Evolutionary conservation across 108 stramenopile species (phyloP).

Genomic region (Pseudonitzschia pungens): DNA sequence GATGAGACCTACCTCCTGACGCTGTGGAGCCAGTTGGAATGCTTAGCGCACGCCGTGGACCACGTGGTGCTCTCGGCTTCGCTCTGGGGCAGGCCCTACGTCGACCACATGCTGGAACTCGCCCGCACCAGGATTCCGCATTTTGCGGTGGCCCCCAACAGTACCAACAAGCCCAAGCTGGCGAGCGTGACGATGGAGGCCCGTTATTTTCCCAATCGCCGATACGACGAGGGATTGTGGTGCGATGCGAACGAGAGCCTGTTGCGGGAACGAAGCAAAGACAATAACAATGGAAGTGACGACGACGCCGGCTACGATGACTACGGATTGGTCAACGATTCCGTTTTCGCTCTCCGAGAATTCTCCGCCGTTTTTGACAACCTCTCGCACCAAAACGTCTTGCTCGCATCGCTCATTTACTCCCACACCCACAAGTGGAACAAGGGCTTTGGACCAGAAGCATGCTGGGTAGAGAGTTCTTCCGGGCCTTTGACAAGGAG

Average conservation of each 20-base stretch:
- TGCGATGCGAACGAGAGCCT: slow-evolving; percentile 30
- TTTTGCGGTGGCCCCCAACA: no score
- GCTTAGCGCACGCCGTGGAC: slow-evolving; percentile 21
- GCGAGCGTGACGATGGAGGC: neutral
- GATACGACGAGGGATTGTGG: slow-evolving; percentile 45
- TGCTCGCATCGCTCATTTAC: neutral
- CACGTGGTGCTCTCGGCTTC: slow-evolving; percentile 23
- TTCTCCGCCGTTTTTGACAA: slow-evolving; percentile 23
- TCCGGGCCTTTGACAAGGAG: neutral
- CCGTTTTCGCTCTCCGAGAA: slow-evolving; percentile 16
- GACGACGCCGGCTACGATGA: neutral
- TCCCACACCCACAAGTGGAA: neutral
- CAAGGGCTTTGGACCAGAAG: neutral
- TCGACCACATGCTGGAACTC: neutral
- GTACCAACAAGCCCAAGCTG: no score
- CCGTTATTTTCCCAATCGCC: slow-evolving; percentile 18
- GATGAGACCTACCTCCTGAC: slow-evolving; percentile 13
- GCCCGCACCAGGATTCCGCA: slow-evolving; percentile 7
- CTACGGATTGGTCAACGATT: slow-evolving; percentile 23
- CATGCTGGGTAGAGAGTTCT: slow-evolving; percentile 16
- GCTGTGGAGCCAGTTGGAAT: slow-evolving; percentile 38
- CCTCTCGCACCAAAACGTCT: slow-evolving; percentile 4
- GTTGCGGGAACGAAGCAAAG: neutral
- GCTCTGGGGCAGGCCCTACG: slow-evolving; percentile 11
- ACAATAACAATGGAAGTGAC: no score